These are phyloP conservation scores for Phytophthora rubi DNA, from an alignment of 352 stramenopile genomes.

Conservation along the genomic window DNA sequence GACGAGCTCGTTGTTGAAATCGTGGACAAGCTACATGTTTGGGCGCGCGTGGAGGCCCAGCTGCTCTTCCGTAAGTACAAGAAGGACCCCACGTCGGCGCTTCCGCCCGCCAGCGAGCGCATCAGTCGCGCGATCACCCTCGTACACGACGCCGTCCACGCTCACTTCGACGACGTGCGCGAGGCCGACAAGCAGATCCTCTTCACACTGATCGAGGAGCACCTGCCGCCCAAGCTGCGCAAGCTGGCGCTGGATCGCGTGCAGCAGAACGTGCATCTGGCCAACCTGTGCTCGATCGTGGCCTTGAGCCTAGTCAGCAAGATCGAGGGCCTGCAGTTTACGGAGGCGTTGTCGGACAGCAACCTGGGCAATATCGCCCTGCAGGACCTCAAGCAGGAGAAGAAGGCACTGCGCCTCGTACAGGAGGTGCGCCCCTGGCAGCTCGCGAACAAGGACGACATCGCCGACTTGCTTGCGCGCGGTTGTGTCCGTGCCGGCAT, in stretches of 20 bases:
- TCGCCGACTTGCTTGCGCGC: conserved; percentile 74
- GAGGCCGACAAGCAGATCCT: conserved; percentile 82
- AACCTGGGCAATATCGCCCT: conserved; percentile 93
- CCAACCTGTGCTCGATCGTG: conserved; percentile 98
- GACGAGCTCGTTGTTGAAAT: conserved; percentile 94
- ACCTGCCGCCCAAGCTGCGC: conserved; percentile 95
- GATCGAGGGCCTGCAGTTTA: conserved; percentile 97
- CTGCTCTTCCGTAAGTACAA: conserved; percentile 98
- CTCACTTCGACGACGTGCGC: conserved; percentile 92
- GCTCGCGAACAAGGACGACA: conserved; percentile 66
- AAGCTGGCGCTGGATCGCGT: conserved; percentile 94
- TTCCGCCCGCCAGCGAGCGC: conserved; percentile 94
- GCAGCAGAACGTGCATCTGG: conserved; percentile 90
- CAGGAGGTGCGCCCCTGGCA: conserved; percentile 64
- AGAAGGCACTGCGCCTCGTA: conserved; percentile 90
- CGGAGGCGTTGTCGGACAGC: conserved; percentile 91
- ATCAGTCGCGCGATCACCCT: conserved; percentile 97
- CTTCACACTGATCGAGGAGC: conserved; percentile 88
- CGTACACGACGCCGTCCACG: conserved; percentile 94
- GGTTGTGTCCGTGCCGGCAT: conserved; percentile 80
- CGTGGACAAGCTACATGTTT: conserved; percentile 92
- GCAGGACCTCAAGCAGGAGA: conserved; percentile 95
- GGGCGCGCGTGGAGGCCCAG: conserved; percentile 95
- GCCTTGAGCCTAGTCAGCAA: conserved; percentile 95
- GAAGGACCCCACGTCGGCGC: conserved; percentile 77